phyloP scores from a whole-genome alignment of 2,329 filamentous ascomycete genomes.

The Penicillium freii region DNA sequence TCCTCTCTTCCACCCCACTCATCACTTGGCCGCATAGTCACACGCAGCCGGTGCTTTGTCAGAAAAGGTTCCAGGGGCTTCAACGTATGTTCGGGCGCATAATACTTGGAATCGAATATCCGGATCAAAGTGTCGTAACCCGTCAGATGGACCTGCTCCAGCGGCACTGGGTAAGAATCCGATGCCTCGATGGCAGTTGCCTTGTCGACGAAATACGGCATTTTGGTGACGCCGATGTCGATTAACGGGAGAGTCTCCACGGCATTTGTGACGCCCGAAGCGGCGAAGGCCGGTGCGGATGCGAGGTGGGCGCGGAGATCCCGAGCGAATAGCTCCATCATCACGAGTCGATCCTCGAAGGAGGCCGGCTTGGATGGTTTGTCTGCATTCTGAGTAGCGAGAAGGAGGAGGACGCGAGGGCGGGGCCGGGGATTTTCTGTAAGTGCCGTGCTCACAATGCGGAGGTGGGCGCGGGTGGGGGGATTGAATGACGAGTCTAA shows the following conservation, averaged over 20 bases:
- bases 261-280: neutral
- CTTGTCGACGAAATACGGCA: slow-evolving; percentile 51
- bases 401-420: slow-evolving; percentile 55
- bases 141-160: slow-evolving; percentile 49
- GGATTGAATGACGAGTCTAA: slow-evolving; percentile 68
- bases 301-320: slow-evolving; percentile 39
- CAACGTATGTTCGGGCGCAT: slow-evolving; percentile 46
- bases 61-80: slow-evolving; percentile 44
- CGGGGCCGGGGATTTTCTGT: slow-evolving; percentile 31
- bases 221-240: slow-evolving; percentile 50
- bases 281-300: slow-evolving; percentile 12
- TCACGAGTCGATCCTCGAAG: slow-evolving; percentile 50
- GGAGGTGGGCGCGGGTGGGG: slow-evolving; percentile 58
- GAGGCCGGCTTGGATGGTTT: slow-evolving; percentile 53
- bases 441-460: slow-evolving; percentile 55
- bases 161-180: slow-evolving; percentile 33
- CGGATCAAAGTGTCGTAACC: slow-evolving; percentile 51
- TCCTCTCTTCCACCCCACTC: slow-evolving; percentile 41
- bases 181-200: slow-evolving; percentile 43
- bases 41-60: slow-evolving; percentile 43
- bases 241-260: slow-evolving; percentile 31
- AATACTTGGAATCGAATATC: slow-evolving; percentile 51
- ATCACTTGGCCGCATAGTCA: slow-evolving; percentile 44
- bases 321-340: slow-evolving; percentile 50
- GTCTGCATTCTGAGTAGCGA: slow-evolving; percentile 65